These are phyloP conservation scores for Ceratocystis alfenasii DNA, from an alignment of 2,329 filamentous ascomycete species.

Conservation along the genomic window DNA sequence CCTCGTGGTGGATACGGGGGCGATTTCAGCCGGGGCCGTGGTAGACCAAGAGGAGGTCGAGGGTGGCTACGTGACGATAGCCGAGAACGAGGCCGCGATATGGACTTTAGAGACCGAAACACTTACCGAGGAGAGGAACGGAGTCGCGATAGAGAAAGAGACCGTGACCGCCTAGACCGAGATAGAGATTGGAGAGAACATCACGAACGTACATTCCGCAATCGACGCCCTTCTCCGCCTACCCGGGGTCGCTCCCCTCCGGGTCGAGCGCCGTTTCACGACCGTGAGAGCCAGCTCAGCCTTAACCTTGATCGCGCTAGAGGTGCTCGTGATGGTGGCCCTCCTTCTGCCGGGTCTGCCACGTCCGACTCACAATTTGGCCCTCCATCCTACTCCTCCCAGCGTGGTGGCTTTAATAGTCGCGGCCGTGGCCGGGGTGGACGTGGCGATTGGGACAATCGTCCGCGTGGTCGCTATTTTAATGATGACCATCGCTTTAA, in stretches of 20 bases:
- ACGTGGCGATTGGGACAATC: slow-evolving; percentile 33
- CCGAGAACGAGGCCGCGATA: slow-evolving; percentile 46
- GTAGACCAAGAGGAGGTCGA: slow-evolving; percentile 44
- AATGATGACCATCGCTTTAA: slow-evolving; percentile 54
- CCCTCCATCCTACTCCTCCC: slow-evolving; percentile 39
- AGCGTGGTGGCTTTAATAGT: slow-evolving; percentile 41
- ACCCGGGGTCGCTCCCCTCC: slow-evolving; percentile 53
- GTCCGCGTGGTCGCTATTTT: slow-evolving; percentile 45
- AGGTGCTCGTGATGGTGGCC: slow-evolving; percentile 57
- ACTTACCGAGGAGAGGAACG: slow-evolving; percentile 44
- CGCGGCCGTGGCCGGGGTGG: slow-evolving; percentile 41
- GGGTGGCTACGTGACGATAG: slow-evolving; percentile 52
- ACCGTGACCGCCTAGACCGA: slow-evolving; percentile 31
- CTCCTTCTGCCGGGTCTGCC: slow-evolving; percentile 57
- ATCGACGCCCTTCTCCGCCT: slow-evolving; percentile 45
- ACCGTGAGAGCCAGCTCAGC: slow-evolving; percentile 47
- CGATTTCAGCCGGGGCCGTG: slow-evolving; percentile 46
- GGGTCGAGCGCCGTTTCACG: slow-evolving; percentile 52
- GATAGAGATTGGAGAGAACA: slow-evolving; percentile 38
- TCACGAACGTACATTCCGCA: slow-evolving; percentile 32
- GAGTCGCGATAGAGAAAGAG: slow-evolving; percentile 47
- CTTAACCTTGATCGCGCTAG: slow-evolving; percentile 56
- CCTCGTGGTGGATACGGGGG: slow-evolving; percentile 54
- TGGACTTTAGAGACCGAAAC: slow-evolving; percentile 42
- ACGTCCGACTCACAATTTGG: slow-evolving; percentile 55